These are phyloP conservation scores for Zea mays DNA, from an alignment of 176 grass and related monocot genomes.

Conservation along the genomic window Zm-B73-REFERENCE-NAM-5.0 NC_050098.1:39239501-39240000, in stretches of 20 bases:
- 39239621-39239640: no score
- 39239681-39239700: conserved; percentile 1
- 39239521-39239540: no score
- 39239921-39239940: neutral
- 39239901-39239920: conserved; percentile 10
- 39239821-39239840: conserved; percentile 39
- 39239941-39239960: conserved; percentile 18
- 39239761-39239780: neutral
- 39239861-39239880: conserved; percentile 83
- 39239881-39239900: conserved; percentile 28
- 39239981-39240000: neutral
- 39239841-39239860: conserved; percentile 79
- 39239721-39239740: conserved; percentile 3
- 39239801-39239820: conserved; percentile 20
- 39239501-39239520: no score
- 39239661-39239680: neutral
- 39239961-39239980: neutral
- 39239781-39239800: conserved; percentile 16
- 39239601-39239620: no score
- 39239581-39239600: no score
- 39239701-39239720: neutral
- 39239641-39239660: neutral
- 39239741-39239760: neutral
- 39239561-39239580: no score
- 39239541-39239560: no score